Base-by-base conservation (phyloP, 2,329 filamentous ascomycete species). In the Xylaria arbuscula region DNA sequence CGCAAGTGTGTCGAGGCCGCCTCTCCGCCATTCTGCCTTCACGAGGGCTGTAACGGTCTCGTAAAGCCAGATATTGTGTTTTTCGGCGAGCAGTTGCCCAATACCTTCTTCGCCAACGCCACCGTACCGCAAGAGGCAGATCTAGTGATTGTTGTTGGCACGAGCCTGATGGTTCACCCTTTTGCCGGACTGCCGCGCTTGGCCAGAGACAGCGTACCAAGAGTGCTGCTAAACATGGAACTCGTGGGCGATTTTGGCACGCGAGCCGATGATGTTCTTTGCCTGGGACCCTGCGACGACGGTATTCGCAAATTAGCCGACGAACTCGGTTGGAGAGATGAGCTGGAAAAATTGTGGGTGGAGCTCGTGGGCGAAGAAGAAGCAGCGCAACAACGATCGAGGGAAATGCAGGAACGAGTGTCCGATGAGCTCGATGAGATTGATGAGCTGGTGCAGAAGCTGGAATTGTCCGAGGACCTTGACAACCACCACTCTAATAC, bases 31-130 rank as follows among this genome's bases (percentile, higher is more conserved):
- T 84, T 82, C 68, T 98, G 95, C 78, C 72, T 81, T 47, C 80
- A 82, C 4, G 76, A 83, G 9, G 78, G 82, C 22, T 98, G 95
- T 78, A 83, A 86, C 42, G 94, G 94, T 0, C 82, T 96, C 2
- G 93, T 98, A 45, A 98, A 98, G 81, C 94, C 94, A 0, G 93
- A 97, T 75, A 97, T 98, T 77, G 93, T 97, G 40, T 98, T 98
- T 81, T 98, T 97, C 74, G 94, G 94, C 59, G 94, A 84, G 76
- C 75, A 76, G 70, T 76, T 84, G 32, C 92, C 92, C 0, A 78
- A 81, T 7, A 81, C 80, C 0, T 97, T 97, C 80, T 89, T 90
- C 76, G 77, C 81, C 67, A 81, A 83, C 34, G 77, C 80, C 42
- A 78, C 80, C 40, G 78, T 90, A 8, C 86, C 88, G 0, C 81